Evolutionary conservation across 495 filamentous ascomycete species (phyloP), one percentile per base, ranked within the genome.

Genomic region (Hypoxylon trugodes): DNA sequence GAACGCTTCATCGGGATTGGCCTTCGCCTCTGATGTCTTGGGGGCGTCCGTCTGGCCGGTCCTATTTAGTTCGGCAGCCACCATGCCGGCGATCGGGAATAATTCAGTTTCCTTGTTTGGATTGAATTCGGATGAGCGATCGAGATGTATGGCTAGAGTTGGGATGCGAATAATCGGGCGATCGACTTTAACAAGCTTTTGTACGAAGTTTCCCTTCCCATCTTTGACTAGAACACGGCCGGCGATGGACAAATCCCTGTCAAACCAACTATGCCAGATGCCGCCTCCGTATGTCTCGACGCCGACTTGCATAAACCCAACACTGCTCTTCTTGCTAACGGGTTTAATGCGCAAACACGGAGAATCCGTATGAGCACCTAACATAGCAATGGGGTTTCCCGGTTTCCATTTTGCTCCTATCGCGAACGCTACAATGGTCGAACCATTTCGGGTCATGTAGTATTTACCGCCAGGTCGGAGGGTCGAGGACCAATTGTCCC

Each of bases 61-160:
- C 54, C 91, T 82, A 78, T 97, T 96, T 54, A 99, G 83, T 73
- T 96, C 93, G 5, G 91, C 90, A 26, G 90, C 86, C 19, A 90
- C 88, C 30, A 98, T 82, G 21, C 95, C 96, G 4, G 90, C 88
- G 66, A 99, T 97, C 4, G 95, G 95, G 65, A 96, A 92, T 35
- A 99, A 76, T 72, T 99, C 95, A 12, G 89, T 90, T 78, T 99
- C 95, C 79, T 96, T 97, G 81, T 98, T 98, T 73, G 96, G 97
- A 21, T 87, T 75, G 67, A 98, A 98, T 52, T 79, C 88, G 48
- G 91, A 84, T 64, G 90, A 87, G 13, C 93, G 88, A 54, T 96
- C 90, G 38, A 99, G 81, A 76, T 99, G 95, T 65, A 98, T 94
- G 25, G 95, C 95, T 68, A 99, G 81, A 1, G 90, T 93, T 0